Conservation (phyloP, 2,329 filamentous ascomycete species). For the Diplocarpon rosae region DNA sequence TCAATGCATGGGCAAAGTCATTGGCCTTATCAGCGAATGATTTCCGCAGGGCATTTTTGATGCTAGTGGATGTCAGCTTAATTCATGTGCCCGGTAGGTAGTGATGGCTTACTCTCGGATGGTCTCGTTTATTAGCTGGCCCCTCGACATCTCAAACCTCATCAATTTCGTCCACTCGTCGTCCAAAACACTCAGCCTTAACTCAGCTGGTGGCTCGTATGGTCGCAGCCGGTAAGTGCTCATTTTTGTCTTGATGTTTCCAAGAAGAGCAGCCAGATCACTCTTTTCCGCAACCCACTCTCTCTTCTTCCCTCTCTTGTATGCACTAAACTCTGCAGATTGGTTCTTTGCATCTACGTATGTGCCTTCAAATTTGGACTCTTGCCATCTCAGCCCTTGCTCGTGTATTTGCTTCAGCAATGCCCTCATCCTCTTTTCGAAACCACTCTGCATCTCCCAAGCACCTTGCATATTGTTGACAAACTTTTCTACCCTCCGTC, state of each 20-base stretch:
- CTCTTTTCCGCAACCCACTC: constrained; percentile 98
- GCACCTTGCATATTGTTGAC: constrained; percentile 98
- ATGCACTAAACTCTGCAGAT: constrained; percentile 67
- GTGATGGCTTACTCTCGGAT: constrained; percentile 66
- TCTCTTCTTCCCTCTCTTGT: constrained; percentile 84
- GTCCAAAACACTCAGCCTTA: constrained; percentile 75
- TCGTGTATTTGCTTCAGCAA: constrained; percentile 63
- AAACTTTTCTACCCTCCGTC: constrained; percentile 93
- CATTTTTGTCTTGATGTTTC: constrained; percentile 98
- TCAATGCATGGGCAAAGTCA: constrained; percentile 89
- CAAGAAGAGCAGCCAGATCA: constrained; percentile 80
- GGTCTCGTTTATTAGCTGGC: constrained; percentile 93
- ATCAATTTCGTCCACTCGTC: constrained; percentile 70
- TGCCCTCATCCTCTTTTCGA: constrained; percentile 80
- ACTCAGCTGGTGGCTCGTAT: constrained; percentile 78
- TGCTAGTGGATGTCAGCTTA: constrained; percentile 36
- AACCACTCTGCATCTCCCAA: constrained; percentile 98
- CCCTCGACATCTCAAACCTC: constrained; percentile 74
- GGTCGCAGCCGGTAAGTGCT: constrained; percentile 86
- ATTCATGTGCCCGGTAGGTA: constrained; percentile 24
- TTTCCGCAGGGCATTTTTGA: constrained; percentile 87
- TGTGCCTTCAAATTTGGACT: constrained; percentile 76
- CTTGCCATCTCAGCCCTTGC: constrained; percentile 67
- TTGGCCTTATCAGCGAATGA: constrained; percentile 98
- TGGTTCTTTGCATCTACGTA: constrained; percentile 89